Evolutionary conservation across 2,329 filamentous ascomycete genomes (phyloP), one percentile per base, ranked within the genome.

Genomic region (Zymoseptoria pseudotritici): DNA sequence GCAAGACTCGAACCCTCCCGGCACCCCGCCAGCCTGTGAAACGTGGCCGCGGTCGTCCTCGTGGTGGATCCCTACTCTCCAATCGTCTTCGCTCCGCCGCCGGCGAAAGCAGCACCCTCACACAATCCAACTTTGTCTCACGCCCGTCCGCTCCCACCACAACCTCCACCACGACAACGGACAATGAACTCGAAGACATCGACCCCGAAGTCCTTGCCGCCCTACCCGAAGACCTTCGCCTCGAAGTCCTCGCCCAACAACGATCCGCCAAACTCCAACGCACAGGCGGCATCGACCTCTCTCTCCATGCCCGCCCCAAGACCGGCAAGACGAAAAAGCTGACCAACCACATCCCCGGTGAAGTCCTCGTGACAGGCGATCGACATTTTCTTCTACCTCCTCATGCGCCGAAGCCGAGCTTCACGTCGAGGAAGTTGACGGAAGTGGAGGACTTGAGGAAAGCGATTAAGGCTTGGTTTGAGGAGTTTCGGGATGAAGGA

Each of bases 151-250:
- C 53, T 53, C n/a, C 54, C 17, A 24, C 50, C 53, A 31, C 29
- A 9, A 21, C 31, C n/a, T 26, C 53, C 50, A 24, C 60, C 57
- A 71, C 70, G 1, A 70, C 71, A 3, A 71, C 61, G 4, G 66
- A 67, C 20, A 69, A 79, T 6, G 74, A 74, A 5, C 63, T 77
- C 0, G 79, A 80, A 54, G 79, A 83, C 50, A 74, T 90, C 2
- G 87, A 90, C 60, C 78, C 83, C 0, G 85, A 86, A 0, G 92
- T 97, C 69, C 84, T 97, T 2, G 85, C 87, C 0, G 91, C 91
- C 17, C 79, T 97, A 0, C 93, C 93, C 0, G 86, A 89, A 65
- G 90, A 96, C 53, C 83, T 96, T 53, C 85, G 89, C 11, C 79
- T 77, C 17, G 92, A 97, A 74, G 81, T 97, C 6, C 74, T 96